These are phyloP conservation scores for Cyathus striatus DNA, from an alignment of 768 basidiomycete genomes.

Conservation along the genomic window DNA sequence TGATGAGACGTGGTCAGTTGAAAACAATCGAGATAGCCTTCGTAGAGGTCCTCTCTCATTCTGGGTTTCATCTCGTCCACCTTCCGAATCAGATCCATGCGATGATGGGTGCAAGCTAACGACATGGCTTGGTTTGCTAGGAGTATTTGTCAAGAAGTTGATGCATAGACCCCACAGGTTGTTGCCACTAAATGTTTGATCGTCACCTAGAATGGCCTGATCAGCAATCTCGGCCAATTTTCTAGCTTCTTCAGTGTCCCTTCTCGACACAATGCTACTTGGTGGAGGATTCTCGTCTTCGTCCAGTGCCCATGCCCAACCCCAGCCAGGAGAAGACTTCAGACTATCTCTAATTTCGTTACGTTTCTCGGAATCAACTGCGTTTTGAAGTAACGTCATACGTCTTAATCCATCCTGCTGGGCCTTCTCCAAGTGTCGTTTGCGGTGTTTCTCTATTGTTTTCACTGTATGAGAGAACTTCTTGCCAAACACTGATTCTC, in stretches of 20 bases:
- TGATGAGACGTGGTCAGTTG: too few relatives aligned
- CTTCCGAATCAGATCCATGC: too few relatives aligned
- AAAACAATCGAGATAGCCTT: too few relatives aligned
- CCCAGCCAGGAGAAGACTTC: slow-evolving; percentile 51
- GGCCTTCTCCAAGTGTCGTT: slow-evolving; percentile 57
- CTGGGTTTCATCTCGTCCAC: too few relatives aligned
- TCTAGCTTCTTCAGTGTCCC: slow-evolving; percentile 81
- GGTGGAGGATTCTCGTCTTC: slow-evolving; percentile 82
- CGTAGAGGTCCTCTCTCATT: too few relatives aligned
- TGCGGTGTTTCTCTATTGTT: slow-evolving; percentile 62
- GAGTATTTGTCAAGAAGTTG: slow-evolving; percentile 53
- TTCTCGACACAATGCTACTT: slow-evolving; percentile 83
- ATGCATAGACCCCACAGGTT: slow-evolving; percentile 66
- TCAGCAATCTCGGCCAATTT: slow-evolving; percentile 72
- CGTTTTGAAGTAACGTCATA: slow-evolving; percentile 43
- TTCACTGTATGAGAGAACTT: slow-evolving; percentile 58
- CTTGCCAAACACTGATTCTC: slow-evolving; percentile 53
- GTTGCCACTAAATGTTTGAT: slow-evolving; percentile 57
- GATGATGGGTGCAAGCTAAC: slow-evolving; percentile 3
- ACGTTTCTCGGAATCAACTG: too few relatives aligned
- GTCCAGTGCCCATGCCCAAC: slow-evolving; percentile 84
- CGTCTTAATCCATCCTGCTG: slow-evolving; percentile 56
- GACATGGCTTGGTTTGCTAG: slow-evolving; percentile 36
- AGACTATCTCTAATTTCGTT: slow-evolving; percentile 27
- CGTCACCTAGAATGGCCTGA: slow-evolving; percentile 53